A percentile compares a stretch with the other conserved stretches of the same genome.
These are phyloP conservation scores for Vigna hirtella DNA, from an alignment of 306 rosid species.

Conservation along the genomic window DNA sequence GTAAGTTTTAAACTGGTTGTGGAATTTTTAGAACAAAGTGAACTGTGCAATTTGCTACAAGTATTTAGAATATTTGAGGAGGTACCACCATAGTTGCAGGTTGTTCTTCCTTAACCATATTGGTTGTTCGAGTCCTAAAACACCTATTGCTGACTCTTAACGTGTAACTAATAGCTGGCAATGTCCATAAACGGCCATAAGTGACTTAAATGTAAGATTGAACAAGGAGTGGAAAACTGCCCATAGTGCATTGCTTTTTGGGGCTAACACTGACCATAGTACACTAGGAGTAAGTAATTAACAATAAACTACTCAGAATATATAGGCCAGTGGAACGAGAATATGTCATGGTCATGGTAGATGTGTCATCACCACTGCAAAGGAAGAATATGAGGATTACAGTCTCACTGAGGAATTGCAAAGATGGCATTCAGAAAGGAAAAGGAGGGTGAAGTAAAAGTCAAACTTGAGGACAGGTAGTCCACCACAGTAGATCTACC, in stretches of 20 bases:
- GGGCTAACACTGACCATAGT: conserved; percentile 18
- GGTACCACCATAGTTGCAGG: conserved; percentile 9
- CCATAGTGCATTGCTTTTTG: conserved; percentile 1
- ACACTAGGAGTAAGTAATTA: conserved; percentile 45
- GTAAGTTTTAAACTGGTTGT: too few relatives aligned
- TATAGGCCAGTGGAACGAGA: conserved; percentile 54
- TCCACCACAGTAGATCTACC: conserved; percentile 52
- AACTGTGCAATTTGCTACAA: not conserved
- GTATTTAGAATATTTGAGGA: not conserved
- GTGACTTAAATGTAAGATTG: conserved; percentile 26
- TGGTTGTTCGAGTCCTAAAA: not conserved
- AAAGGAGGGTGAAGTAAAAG: conserved; percentile 30
- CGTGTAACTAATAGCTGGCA: not conserved
- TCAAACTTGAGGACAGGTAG: conserved; percentile 61
- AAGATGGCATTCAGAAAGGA: conserved; percentile 46
- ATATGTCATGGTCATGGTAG: conserved; percentile 53
- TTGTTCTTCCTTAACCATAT: conserved; percentile 20
- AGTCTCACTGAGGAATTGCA: conserved; percentile 46
- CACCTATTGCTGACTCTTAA: not conserved
- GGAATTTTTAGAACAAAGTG: not conserved
- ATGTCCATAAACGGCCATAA: not conserved
- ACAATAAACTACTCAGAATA: conserved; percentile 49
- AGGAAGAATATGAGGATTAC: conserved; percentile 45
- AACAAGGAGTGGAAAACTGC: not conserved
- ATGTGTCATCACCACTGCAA: conserved; percentile 64